phyloP scores from a whole-genome alignment of 208 protist genomes.

The Wallacemonas sp. region DNA sequence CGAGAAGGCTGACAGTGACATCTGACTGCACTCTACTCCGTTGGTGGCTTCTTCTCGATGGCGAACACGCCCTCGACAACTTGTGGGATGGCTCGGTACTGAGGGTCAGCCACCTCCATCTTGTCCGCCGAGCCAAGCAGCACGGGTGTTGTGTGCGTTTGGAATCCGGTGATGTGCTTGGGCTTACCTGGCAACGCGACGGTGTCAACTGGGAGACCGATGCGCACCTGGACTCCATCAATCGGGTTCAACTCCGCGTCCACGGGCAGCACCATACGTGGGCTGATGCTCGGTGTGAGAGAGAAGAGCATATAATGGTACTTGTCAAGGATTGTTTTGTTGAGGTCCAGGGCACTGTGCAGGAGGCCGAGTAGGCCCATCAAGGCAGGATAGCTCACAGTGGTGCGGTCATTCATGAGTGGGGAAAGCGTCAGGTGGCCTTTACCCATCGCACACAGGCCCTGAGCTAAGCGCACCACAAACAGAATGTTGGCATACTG shows the following conservation, averaged over 20 bases:
- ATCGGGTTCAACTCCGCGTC: conserved; percentile 95
- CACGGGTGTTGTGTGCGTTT: conserved; percentile 99
- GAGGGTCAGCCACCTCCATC: conserved; percentile 96
- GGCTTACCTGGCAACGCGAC: conserved; percentile 98
- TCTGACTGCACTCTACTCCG: no score
- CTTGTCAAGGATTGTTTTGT: conserved; percentile 91
- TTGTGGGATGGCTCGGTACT: conserved; percentile 79
- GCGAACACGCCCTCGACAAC: conserved; percentile 89
- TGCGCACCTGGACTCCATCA: conserved; percentile 89
- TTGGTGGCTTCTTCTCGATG: conserved; percentile 66
- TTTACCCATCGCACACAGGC: conserved; percentile 98
- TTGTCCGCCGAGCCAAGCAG: conserved; percentile 96
- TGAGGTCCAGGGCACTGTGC: conserved; percentile 93
- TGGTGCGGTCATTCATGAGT: conserved; percentile 91
- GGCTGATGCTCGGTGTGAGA: conserved; percentile 92
- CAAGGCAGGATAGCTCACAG: conserved; percentile 86
- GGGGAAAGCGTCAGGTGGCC: conserved; percentile 97
- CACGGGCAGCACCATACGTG: conserved; percentile 97
- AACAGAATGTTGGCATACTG: conserved; percentile 77
- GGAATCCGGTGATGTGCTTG: conserved; percentile 99
- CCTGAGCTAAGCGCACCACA: conserved; percentile 90
- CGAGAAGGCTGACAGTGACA: no score
- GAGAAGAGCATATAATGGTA: conserved; percentile 98
- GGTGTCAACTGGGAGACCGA: conserved; percentile 94
- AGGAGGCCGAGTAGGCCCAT: conserved; percentile 93